These are phyloP conservation scores for Pichia gijzeniarum DNA, from an alignment of 805 yeast genomes.

Conservation along the genomic window DNA sequence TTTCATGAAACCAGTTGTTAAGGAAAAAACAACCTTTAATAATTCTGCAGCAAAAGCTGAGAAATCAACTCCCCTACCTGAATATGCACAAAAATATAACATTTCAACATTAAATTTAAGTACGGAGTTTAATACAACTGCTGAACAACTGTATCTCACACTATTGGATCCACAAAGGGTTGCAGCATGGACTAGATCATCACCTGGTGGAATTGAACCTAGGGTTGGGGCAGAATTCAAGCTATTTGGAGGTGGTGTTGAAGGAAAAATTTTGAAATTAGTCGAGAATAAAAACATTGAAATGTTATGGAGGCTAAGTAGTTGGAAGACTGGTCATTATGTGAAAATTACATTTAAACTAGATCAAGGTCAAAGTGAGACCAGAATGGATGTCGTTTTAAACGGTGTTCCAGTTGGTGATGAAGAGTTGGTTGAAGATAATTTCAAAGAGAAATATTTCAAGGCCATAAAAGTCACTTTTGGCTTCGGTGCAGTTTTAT, in stretches of 20 bases:
- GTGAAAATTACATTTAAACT: constrained; percentile 64
- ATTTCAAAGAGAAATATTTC: constrained; percentile 85
- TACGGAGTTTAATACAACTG: constrained; percentile 79
- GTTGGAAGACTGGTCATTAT: constrained; percentile 83
- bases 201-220: constrained; percentile 48
- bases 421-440: constrained; percentile 77
- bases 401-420: constrained; percentile 93
- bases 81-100: constrained; percentile 58
- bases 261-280: constrained; percentile 60
- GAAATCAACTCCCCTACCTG: constrained; percentile 8
- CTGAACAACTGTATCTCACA: constrained; percentile 76
- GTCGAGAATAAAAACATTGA: constrained; percentile 53
- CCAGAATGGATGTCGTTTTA: constrained; percentile 71
- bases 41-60: constrained; percentile 13
- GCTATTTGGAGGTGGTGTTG: constrained; percentile 82
- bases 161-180: constrained; percentile 71
- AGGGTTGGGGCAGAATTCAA: constrained; percentile 56
- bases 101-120: constrained; percentile 74
- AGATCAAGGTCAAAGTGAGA: constrained; percentile 77
- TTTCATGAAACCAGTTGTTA: constrained; percentile 22
- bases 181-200: constrained; percentile 85
- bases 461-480: constrained; percentile 85
- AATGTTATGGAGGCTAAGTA: constrained; percentile 80
- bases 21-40: constrained; percentile 25
- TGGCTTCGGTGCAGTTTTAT: constrained; percentile 92